Base-by-base conservation (phyloP, 139 green algal genomes). In the Chlamydomonas sp. region DNA sequence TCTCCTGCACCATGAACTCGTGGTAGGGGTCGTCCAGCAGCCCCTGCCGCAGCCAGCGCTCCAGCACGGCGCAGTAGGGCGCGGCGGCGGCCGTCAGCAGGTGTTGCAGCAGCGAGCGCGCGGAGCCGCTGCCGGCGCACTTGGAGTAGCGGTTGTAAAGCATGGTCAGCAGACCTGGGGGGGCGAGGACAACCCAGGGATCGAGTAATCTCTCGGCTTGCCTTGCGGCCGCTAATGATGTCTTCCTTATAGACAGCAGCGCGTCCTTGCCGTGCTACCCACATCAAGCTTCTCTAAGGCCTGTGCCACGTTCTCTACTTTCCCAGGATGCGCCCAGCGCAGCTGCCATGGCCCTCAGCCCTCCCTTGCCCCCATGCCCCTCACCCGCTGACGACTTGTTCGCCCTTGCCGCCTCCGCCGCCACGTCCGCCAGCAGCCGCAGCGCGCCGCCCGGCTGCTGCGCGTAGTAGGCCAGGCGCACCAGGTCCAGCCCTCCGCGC, bases 1-100 rank as follows among this genome's bases (percentile, higher is more conserved):
- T 76, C 81, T 96, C 93, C 77, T 96, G 85, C 20, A 98, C 91
- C 93, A 99, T 97, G 85, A 99, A 99, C 89, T 99, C 97, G 16
- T 59, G 78, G 84, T 98, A 97, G 0, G 97, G 96, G 81, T 99
- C 97, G 63, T 97, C 93, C 78, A 98, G 83, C 62, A 93, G 78
- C 0, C 97, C 97, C 78, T 95, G 90, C 59, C 91, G 94, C 85
- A 99, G 85, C 97, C 97, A 99, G 6, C 89, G 86, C 84, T 96
- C 93, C 88, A 99, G 90, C 60, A 95, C 92, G 78, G 81, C 81
- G 73, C 97, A 96, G 91, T 98, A 99, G 18, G 97, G 97, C 84
- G 87, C 89, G 9, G 92, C 91, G 0, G 93, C 95, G 1, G 95
- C 94, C 3, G 89, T 74, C 80, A 98, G 91, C 86, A 99, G 93